These are phyloP conservation scores for Vairimorpha apis DNA, from an alignment of 371 early-diverging fungal genomes.

Conservation along the genomic window DNA sequence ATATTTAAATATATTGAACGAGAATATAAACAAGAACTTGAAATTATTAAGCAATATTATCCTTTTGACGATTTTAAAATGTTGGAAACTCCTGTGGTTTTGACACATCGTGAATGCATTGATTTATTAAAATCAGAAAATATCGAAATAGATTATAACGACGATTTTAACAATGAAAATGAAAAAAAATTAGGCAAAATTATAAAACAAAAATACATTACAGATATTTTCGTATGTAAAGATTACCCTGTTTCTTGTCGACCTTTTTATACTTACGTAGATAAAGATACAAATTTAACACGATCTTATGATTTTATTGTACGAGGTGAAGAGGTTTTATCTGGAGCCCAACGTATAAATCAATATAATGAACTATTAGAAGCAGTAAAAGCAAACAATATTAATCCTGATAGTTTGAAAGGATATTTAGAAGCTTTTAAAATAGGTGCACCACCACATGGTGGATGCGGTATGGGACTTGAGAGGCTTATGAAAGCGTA, in stretches of 20 bases:
- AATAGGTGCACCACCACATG: slow-evolving; percentile 95
- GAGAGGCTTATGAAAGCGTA: slow-evolving; percentile 96
- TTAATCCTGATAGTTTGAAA: slow-evolving; percentile 75
- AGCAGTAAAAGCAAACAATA: slow-evolving; percentile 72
- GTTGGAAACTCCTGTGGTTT: slow-evolving; percentile 73
- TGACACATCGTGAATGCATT: slow-evolving; percentile 81
- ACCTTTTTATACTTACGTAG: slow-evolving; percentile 96
- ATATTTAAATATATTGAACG: slow-evolving; percentile 78
- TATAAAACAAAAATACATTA: slow-evolving; percentile 83
- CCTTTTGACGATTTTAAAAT: slow-evolving; percentile 81
- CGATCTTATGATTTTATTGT: slow-evolving; percentile 99
- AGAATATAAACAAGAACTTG: slow-evolving; percentile 75
- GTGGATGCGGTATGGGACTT: slow-evolving; percentile 85
- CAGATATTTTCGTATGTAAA: slow-evolving; percentile 96
- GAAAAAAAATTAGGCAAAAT: slow-evolving; percentile 84
- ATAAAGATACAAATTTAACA: slow-evolving; percentile 71
- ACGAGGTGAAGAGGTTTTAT: slow-evolving; percentile 95
- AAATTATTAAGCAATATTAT: slow-evolving; percentile 77
- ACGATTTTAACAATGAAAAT: slow-evolving; percentile 70
- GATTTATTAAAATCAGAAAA: slow-evolving; percentile 75
- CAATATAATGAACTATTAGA: slow-evolving; percentile 74
- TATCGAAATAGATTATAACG: slow-evolving; percentile 76
- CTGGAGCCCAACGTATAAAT: slow-evolving; percentile 98
- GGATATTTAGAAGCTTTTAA: slow-evolving; percentile 92
- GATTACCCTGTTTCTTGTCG: slow-evolving; percentile 92